Evolutionary conservation across 768 basidiomycete species (phyloP), one percentile per base, ranked within the genome.

Genomic region (Boletus subparvulus): DNA sequence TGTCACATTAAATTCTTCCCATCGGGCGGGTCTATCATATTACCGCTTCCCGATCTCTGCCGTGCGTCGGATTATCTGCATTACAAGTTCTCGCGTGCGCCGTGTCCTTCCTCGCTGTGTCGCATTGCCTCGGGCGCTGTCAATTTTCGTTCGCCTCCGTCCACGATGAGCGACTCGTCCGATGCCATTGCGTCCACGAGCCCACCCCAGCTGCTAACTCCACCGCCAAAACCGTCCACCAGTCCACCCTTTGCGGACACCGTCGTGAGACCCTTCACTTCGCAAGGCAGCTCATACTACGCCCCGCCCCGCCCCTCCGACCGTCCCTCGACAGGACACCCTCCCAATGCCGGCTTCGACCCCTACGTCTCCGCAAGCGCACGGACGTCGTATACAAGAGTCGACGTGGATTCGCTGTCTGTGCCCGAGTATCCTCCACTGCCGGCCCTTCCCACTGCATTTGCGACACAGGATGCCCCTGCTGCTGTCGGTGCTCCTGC

Each of bases 331-430:
- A 54, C 69, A 3, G 69, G 33, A 30, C 57, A 47, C 8, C 58
- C 47, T 10, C 26, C 50, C 16, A 37, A 37, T 4, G n/a, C 54
- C 41, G 58, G 21, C 4, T 46, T 54, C 4, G 60, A 65, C 11
- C 67, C 69, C 54, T 58, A 69, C 59, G 54, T 69, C 33, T 76
- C 78, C 19, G 74, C 78, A 36, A 78, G 78, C 49, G 77, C 83
- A 0, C 77, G 81, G 24, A 83, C 83, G 8, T 82, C 82, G 12
- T 80, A 78, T 59, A 84, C 83, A 2, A 77, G 77, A 26, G 81
- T 83, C 33, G 78, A 80, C 54, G 65, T 70, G 3, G 74, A 75
- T 19, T 71, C 60, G 3, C 1, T 57, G 2, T 49, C 66, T 2
- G n/a, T 42, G 0, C 61, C 69, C 6, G 44, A 57, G 7, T 71